phyloP scores from a whole-genome alignment of 352 stramenopile species.

The Thraustochytrium striatum region DNA sequence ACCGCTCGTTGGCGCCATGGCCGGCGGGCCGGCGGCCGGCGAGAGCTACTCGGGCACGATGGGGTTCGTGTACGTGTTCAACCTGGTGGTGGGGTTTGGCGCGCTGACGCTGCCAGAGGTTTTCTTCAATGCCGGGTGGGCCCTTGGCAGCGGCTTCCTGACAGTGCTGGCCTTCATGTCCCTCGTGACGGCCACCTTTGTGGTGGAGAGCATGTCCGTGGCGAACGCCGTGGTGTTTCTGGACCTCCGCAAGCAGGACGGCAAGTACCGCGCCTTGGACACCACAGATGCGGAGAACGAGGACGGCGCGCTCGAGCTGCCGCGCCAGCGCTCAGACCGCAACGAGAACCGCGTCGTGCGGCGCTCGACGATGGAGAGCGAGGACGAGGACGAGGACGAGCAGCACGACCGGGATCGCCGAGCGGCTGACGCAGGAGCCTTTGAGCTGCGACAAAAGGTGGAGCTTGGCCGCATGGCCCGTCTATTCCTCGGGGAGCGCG shows the following conservation, averaged over 20 bases:
- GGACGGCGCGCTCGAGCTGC: neutral
- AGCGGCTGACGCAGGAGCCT: neutral
- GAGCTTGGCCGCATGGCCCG: conserved; percentile 42
- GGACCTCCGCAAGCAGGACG: neutral
- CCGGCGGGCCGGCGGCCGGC: neutral
- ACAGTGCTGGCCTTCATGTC: conserved; percentile 2
- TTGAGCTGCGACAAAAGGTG: conserved; percentile 6
- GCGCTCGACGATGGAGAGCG: neutral
- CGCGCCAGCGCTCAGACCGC: neutral
- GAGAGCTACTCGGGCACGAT: neutral
- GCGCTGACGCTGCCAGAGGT: conserved; percentile 41
- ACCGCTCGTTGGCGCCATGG: no score
- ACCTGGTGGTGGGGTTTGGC: conserved; percentile 42
- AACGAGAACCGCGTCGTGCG: neutral
- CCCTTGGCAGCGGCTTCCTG: conserved; percentile 21
- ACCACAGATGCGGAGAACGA: no score
- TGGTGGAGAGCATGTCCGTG: conserved; percentile 18
- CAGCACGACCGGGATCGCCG: neutral
- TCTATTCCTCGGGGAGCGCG: conserved; percentile 8
- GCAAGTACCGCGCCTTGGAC: neutral
- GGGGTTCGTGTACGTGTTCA: conserved; percentile 46
- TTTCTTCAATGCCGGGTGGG: conserved; percentile 22
- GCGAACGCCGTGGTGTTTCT: conserved; percentile 9
- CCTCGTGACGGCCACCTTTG: conserved; percentile 31
- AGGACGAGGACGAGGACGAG: neutral